Evolutionary conservation across 768 basidiomycete species (phyloP).

Genomic region (Termitomyces bulborhizus): DNA sequence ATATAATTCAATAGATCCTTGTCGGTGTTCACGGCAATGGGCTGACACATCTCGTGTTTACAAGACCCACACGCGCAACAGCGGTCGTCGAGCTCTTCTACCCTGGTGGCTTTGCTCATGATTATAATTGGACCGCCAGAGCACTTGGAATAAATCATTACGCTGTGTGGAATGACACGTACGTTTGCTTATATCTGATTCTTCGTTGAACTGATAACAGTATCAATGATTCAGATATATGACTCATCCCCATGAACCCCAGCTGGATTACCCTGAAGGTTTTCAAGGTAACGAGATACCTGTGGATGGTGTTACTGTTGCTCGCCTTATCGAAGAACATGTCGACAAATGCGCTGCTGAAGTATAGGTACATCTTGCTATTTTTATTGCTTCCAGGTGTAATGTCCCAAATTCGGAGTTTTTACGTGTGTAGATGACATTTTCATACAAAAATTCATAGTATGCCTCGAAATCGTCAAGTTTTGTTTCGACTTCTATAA

Average conservation of each 20-base stretch:
- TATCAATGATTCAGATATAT: conserved; percentile 17
- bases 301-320: conserved; percentile 58
- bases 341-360: conserved; percentile 17
- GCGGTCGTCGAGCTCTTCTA: conserved; percentile 85
- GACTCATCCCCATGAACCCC: conserved; percentile 38
- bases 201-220: background rate
- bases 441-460: too few species aligned
- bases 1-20: conserved; percentile 39
- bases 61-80: conserved; percentile 69
- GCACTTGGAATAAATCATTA: conserved; percentile 72
- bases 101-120: conserved; percentile 76
- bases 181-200: conserved; percentile 16
- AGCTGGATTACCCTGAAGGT: conserved; percentile 70
- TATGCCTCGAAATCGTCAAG: too few species aligned
- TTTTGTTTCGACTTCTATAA: too few species aligned
- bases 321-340: conserved; percentile 67
- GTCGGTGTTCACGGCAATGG: conserved; percentile 79
- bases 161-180: conserved; percentile 80
- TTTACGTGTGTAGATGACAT: too few species aligned
- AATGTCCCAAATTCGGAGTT: too few species aligned
- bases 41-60: conserved; percentile 79
- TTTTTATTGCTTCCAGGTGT: background rate
- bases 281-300: conserved; percentile 82
- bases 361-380: background rate
- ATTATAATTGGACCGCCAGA: conserved; percentile 78